These are phyloP conservation scores for Cyclotella atomus DNA, from an alignment of 108 stramenopile genomes.

Conservation along the genomic window DNA sequence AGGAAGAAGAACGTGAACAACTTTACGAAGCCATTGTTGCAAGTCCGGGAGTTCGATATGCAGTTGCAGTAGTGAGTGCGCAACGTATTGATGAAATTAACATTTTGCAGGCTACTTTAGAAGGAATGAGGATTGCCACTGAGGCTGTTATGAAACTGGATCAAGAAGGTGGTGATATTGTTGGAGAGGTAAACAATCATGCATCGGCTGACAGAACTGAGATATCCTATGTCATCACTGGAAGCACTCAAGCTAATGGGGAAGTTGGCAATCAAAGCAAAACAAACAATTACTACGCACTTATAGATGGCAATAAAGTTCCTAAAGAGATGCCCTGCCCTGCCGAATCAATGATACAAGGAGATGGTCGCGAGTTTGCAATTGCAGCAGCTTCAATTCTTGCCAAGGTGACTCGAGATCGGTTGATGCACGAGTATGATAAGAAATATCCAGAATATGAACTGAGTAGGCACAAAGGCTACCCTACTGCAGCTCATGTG, in stretches of 20 bases:
- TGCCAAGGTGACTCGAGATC: conserved; percentile 97
- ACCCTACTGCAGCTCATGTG: conserved; percentile 91
- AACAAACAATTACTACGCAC: conserved; percentile 42
- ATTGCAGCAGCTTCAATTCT: conserved; percentile 97
- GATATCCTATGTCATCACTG: conserved; percentile 63
- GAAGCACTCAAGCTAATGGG: conserved; percentile 1
- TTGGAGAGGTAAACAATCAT: conserved; percentile 1
- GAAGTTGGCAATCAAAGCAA: not conserved
- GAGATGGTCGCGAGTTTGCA: conserved; percentile 87
- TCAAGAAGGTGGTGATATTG: not conserved
- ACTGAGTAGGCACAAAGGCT: conserved; percentile 94
- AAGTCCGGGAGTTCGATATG: conserved; percentile 74
- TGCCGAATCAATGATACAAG: conserved; percentile 82
- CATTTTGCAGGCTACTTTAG: conserved; percentile 95
- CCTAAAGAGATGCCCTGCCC: conserved; percentile 81
- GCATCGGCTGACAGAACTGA: conserved; percentile 55
- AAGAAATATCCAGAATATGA: conserved; percentile 85
- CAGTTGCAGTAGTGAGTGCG: conserved; percentile 82
- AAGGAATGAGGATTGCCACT: conserved; percentile 87
- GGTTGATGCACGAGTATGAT: conserved; percentile 92
- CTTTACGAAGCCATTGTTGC: conserved; percentile 50
- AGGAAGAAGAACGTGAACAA: conserved; percentile 73
- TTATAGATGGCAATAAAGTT: conserved; percentile 89
- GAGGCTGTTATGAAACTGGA: conserved; percentile 31
- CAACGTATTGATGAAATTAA: conserved; percentile 96